phyloP scores from a whole-genome alignment of 257 asterid species.

The Rubia yunnanensis region DNA sequence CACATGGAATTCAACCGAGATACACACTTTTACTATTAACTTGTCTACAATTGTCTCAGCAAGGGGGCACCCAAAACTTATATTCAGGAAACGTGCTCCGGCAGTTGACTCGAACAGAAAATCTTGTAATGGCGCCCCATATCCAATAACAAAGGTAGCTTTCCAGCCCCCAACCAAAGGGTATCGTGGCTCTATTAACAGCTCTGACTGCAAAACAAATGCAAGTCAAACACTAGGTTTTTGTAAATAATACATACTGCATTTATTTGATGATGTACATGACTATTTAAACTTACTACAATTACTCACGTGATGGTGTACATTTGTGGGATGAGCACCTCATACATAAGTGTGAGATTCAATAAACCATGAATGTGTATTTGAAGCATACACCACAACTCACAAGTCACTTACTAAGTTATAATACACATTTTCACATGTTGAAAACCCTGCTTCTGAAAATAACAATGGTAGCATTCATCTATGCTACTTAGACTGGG shows the following conservation, averaged over 20 bases:
- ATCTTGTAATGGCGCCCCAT: constrained; percentile 84
- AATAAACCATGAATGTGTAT: not conserved
- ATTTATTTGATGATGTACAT: not conserved
- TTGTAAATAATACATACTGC: not conserved
- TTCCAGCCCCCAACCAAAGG: constrained; percentile 99
- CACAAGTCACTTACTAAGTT: not conserved
- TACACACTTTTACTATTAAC: constrained; percentile 67
- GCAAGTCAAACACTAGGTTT: constrained; percentile 1
- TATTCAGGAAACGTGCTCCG: constrained; percentile 82
- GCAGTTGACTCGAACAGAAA: constrained; percentile 73
- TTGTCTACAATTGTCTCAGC: constrained; percentile 79
- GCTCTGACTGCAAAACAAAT: constrained; percentile 62
- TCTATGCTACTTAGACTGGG: too few relatives aligned
- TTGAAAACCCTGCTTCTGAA: not conserved
- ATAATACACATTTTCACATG: not conserved
- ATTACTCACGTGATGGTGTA: not conserved
- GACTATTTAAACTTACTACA: too few relatives aligned
- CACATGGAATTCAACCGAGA: not conserved
- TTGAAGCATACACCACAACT: not conserved
- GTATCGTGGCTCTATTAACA: constrained; percentile 88
- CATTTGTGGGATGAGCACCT: not conserved
- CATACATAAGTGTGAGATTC: not conserved
- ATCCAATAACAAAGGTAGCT: constrained; percentile 84
- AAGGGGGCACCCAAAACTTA: constrained; percentile 87
- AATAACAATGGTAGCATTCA: too few relatives aligned